phyloP scores from a whole-genome alignment of 2,329 filamentous ascomycete genomes.

The Balansia obtecta region DNA sequence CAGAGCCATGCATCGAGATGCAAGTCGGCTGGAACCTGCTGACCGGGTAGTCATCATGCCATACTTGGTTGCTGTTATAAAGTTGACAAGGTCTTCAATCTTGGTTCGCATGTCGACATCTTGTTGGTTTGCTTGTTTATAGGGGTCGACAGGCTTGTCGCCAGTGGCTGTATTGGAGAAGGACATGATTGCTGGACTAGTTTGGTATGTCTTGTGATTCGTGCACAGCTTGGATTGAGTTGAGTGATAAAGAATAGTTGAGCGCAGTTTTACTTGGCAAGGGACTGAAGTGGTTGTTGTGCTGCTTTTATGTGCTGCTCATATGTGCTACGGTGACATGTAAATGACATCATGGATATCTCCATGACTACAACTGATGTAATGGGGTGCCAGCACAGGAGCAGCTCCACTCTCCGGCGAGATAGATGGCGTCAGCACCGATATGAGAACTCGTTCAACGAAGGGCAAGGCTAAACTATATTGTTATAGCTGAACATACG shows the following conservation, averaged over 20 bases:
- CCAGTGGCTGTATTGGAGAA: constrained; percentile 45
- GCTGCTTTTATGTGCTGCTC: background rate
- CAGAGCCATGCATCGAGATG: constrained; percentile 77
- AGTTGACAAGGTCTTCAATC: constrained; percentile 58
- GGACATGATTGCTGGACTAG: constrained; percentile 19
- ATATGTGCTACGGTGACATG: background rate
- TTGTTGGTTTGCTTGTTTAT: constrained; percentile 62
- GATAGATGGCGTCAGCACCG: background rate
- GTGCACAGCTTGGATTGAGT: background rate
- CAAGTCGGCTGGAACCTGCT: constrained; percentile 49
- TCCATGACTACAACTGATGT: background rate
- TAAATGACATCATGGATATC: constrained; percentile 1
- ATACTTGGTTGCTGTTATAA: constrained; percentile 65
- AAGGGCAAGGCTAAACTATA: too few relatives aligned
- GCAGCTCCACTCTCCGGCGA: background rate
- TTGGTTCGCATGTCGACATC: constrained; percentile 57
- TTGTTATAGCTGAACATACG: too few relatives aligned
- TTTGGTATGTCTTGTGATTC: background rate
- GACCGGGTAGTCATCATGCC: constrained; percentile 80
- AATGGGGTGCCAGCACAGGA: background rate
- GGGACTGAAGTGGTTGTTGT: background rate
- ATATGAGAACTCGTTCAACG: too few relatives aligned
- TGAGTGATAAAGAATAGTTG: background rate
- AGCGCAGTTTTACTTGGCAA: background rate
- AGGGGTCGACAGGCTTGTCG: constrained; percentile 58